These are phyloP conservation scores for Xylaria palmicola DNA, from an alignment of 495 filamentous ascomycete genomes.

Conservation along the genomic window DNA sequence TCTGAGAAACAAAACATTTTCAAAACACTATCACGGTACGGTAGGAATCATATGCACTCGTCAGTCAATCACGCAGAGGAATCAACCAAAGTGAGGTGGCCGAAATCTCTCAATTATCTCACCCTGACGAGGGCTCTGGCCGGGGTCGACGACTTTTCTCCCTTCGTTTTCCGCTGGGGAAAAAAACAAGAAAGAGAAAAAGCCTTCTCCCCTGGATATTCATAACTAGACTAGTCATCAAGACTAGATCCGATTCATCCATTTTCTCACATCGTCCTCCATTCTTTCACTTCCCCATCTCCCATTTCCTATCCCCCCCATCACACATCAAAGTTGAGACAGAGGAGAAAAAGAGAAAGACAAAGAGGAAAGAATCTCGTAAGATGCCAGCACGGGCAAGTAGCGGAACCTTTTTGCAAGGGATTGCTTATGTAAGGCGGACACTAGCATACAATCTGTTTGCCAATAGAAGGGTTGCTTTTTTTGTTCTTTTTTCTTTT, in stretches of 20 bases:
- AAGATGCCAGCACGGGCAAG: constrained; percentile 25
- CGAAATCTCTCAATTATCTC: constrained; percentile 46
- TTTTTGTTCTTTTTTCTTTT: constrained; percentile 17
- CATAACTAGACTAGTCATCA: constrained; percentile 24
- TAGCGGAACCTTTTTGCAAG: constrained; percentile 28
- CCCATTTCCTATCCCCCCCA: background rate
- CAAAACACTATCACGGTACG: too few species aligned
- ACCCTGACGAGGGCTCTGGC: constrained; percentile 43
- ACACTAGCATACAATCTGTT: constrained; percentile 21
- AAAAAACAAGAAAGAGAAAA: too few species aligned
- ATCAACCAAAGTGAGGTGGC: constrained; percentile 39
- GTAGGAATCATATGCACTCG: background rate
- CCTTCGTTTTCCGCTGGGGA: constrained; percentile 6
- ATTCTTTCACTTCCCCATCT: constrained; percentile 18
- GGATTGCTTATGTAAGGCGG: constrained; percentile 2
- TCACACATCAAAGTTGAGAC: background rate
- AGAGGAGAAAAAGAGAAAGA: constrained; percentile 7
- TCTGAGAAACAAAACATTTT: too few species aligned
- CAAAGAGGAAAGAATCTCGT: constrained; percentile 5
- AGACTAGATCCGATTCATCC: constrained; percentile 25
- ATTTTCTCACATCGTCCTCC: constrained; percentile 7
- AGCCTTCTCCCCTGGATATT: constrained; percentile 13
- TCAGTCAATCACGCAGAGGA: constrained; percentile 3
- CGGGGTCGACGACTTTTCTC: constrained; percentile 25
- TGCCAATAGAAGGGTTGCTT: constrained; percentile 3